A percentile compares a stretch with the other conserved stretches of the same genome.
phyloP scores from a whole-genome alignment of 768 basidiomycete genomes.

The Mycena rosella region DNA sequence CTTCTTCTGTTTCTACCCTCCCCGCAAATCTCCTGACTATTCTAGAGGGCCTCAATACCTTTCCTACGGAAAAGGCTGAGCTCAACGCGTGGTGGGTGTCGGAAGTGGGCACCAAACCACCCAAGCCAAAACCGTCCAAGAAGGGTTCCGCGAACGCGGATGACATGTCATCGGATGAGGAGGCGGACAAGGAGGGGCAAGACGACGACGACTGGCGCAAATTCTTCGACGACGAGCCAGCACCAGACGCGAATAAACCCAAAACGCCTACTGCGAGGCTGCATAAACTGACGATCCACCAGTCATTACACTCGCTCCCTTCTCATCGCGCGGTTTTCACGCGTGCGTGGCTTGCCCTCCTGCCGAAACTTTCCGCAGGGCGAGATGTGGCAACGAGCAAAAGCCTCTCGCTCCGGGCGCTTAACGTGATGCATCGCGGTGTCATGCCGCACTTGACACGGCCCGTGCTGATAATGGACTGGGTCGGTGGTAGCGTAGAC shows the following conservation, averaged over 20 bases:
- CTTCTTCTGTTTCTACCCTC: conserved; percentile 47
- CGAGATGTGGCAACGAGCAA: conserved; percentile 52
- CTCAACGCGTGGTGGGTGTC: conserved; percentile 85
- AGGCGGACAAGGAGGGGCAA: conserved; percentile 47
- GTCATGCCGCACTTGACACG: conserved; percentile 88
- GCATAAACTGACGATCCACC: conserved; percentile 78
- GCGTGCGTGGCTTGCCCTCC: conserved; percentile 79
- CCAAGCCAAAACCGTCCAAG: conserved; percentile 60
- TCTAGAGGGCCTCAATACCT: conserved; percentile 76
- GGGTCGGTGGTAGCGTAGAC: conserved; percentile 88
- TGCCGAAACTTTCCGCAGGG: conserved; percentile 67
- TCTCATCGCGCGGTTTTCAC: conserved; percentile 89
- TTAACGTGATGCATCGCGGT: conserved; percentile 86
- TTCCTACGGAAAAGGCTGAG: conserved; percentile 78
- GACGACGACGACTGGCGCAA: conserved; percentile 80
- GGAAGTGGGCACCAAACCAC: conserved; percentile 71
- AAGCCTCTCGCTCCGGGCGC: conserved; percentile 63
- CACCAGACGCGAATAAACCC: conserved; percentile 47
- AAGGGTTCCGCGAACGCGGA: conserved; percentile 47
- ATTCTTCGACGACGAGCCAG: conserved; percentile 80
- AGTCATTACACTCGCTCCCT: conserved; percentile 79
- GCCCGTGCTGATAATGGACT: conserved; percentile 89
- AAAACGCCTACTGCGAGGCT: conserved; percentile 61
- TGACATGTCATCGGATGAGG: conserved; percentile 48
- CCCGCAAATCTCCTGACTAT: conserved; percentile 67